These are phyloP conservation scores for Amanita rubescens DNA, from an alignment of 768 basidiomycete genomes.

Conservation along the genomic window DNA sequence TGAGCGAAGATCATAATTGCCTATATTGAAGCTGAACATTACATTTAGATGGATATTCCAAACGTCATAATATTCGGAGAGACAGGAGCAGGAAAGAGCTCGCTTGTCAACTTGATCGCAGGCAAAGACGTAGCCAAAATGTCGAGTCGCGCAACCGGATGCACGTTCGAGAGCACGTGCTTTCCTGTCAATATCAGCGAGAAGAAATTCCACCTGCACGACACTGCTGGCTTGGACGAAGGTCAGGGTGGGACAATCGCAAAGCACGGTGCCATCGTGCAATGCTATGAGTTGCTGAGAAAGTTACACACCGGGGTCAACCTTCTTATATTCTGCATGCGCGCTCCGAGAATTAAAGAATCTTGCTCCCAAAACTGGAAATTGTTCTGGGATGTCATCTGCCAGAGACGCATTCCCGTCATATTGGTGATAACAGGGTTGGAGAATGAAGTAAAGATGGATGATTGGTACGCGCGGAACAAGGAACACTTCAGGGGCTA, in stretches of 20 bases:
- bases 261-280: conserved; percentile 14
- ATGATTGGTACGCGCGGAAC: conserved; percentile 28
- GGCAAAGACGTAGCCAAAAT: conserved; percentile 19
- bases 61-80: conserved; percentile 37
- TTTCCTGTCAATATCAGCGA: conserved; percentile 20
- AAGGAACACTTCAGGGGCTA: conserved; percentile 20
- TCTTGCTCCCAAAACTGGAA: conserved; percentile 29
- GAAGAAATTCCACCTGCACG: conserved; percentile 23
- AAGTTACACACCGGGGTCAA: conserved; percentile 28
- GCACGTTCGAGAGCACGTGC: conserved; percentile 25
- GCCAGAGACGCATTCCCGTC: conserved; percentile 29
- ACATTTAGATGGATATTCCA: neutral
- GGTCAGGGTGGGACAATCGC: conserved; percentile 17
- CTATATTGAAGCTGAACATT: neutral
- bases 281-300: conserved; percentile 23
- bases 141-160: conserved; percentile 25
- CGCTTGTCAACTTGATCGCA: conserved; percentile 34
- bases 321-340: conserved; percentile 34
- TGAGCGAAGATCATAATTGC: neutral
- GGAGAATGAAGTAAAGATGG: conserved; percentile 22
- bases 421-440: conserved; percentile 31
- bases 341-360: conserved; percentile 28
- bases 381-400: conserved; percentile 30
- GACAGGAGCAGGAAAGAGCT: conserved; percentile 33
- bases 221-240: conserved; percentile 36